Evolutionary conservation across 164 flowering plant genomes (phyloP).

Genomic region (Berberis vulgaris): DNA sequence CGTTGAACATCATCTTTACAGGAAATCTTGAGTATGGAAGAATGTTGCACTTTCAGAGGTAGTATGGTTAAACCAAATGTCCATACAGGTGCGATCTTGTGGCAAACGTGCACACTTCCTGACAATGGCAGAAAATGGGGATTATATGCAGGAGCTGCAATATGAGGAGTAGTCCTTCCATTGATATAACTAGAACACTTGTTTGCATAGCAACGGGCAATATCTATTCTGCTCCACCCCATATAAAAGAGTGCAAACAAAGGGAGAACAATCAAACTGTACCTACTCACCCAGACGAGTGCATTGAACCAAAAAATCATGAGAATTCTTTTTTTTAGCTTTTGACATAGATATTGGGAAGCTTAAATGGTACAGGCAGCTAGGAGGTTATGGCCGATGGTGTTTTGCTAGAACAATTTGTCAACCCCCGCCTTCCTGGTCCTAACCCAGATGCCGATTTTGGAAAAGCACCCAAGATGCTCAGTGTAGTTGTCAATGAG

Average conservation of each 20-base stretch:
- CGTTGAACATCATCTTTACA: constrained; percentile 34
- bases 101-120: constrained; percentile 36
- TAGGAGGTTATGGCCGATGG: neutral
- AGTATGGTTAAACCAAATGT: constrained; percentile 35
- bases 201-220: constrained; percentile 39
- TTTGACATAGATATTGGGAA: neutral
- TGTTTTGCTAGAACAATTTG: constrained; percentile 24
- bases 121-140: constrained; percentile 31
- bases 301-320: constrained; percentile 28
- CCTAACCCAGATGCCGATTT: constrained; percentile 51
- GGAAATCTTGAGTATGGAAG: constrained; percentile 15
- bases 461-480: constrained; percentile 48
- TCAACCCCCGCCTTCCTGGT: constrained; percentile 34
- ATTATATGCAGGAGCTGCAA: constrained; percentile 36
- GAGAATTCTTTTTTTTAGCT: constrained; percentile 4
- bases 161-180: constrained; percentile 59
- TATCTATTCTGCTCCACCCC: constrained; percentile 35
- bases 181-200: constrained; percentile 23
- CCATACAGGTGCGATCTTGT: constrained; percentile 19
- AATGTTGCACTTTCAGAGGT: constrained; percentile 42
- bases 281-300: constrained; percentile 23
- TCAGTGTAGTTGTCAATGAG: constrained; percentile 14
- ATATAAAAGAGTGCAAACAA: constrained; percentile 30
- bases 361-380: neutral
- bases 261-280: constrained; percentile 20